Evolutionary conservation across 1,284 basidiomycete species (phyloP).

Genomic region (Termitomyces sp.): DNA sequence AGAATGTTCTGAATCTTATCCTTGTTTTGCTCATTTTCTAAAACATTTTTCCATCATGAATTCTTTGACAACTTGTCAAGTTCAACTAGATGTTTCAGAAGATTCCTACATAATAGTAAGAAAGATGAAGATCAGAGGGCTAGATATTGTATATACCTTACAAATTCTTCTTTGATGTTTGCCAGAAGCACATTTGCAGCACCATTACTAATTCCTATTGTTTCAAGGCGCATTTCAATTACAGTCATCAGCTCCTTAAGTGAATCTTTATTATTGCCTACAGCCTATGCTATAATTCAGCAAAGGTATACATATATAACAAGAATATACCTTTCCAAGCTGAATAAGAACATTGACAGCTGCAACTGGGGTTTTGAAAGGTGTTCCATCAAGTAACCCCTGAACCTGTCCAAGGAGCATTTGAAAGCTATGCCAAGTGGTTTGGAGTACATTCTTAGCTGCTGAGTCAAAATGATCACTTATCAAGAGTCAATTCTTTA

Average conservation of each 20-base stretch:
- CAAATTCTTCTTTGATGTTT: neutral
- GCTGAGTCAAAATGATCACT: neutral
- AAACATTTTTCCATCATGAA: neutral
- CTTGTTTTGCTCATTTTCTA: neutral
- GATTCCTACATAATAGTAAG: neutral
- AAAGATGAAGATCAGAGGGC: neutral
- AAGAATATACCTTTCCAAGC: slow-evolving; percentile 10
- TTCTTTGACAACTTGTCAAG: neutral
- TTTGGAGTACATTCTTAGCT: neutral
- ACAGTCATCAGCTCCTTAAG: neutral
- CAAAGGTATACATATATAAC: neutral
- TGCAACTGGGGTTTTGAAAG: slow-evolving; percentile 9
- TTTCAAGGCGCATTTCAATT: neutral
- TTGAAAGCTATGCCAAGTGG: neutral
- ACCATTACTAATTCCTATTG: neutral
- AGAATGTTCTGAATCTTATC: neutral
- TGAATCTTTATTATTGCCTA: neutral
- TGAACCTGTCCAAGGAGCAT: neutral
- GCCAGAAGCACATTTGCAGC: neutral
- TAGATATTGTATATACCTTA: neutral
- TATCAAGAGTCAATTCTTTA: neutral
- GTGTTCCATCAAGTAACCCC: slow-evolving; percentile 2
- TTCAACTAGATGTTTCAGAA: neutral
- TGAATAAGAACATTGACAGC: slow-evolving; percentile 11
- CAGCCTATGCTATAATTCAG: neutral